phyloP scores from a whole-genome alignment of 1,139 yeast genomes.

The Tardiomyces depauwii region DNA sequence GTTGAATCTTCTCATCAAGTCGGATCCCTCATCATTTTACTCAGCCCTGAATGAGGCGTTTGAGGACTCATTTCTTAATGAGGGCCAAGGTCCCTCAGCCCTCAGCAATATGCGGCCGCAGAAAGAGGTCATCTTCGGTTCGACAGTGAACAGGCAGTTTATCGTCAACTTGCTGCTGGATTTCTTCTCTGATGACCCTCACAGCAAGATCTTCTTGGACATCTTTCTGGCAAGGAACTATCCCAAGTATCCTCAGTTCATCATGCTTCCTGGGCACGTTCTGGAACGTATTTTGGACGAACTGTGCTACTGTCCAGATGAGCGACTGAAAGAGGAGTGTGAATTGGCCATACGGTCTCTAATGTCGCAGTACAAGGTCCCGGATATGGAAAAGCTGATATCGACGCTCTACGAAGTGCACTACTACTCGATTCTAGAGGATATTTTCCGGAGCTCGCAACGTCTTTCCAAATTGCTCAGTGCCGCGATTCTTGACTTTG shows the following conservation, averaged over 20 bases:
- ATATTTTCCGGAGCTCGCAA: slow-evolving; percentile 43
- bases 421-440: slow-evolving; percentile 47
- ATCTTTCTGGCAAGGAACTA: slow-evolving; percentile 66
- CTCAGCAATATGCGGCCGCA: slow-evolving; percentile 2
- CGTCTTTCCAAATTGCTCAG: slow-evolving; percentile 36
- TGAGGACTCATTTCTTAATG: slow-evolving; percentile 58
- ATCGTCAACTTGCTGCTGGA: slow-evolving; percentile 58
- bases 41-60: slow-evolving; percentile 65
- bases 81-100: slow-evolving; percentile 4
- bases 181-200: slow-evolving; percentile 23
- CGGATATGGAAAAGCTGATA: slow-evolving; percentile 35
- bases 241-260: slow-evolving; percentile 70
- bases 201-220: slow-evolving; percentile 18
- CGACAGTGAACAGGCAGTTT: slow-evolving; percentile 45
- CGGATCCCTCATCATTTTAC: slow-evolving; percentile 46
- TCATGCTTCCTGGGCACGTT: slow-evolving; percentile 52
- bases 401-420: slow-evolving; percentile 42
- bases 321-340: slow-evolving; percentile 41
- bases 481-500: too few relatives aligned
- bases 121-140: slow-evolving; percentile 17
- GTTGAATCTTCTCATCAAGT: slow-evolving; percentile 36
- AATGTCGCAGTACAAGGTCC: slow-evolving; percentile 50
- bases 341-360: slow-evolving; percentile 64
- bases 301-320: slow-evolving; percentile 37
- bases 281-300: slow-evolving; percentile 37